phyloP scores from a whole-genome alignment of 1,139 yeast species.

The Spathaspora jeffriesii region DNA sequence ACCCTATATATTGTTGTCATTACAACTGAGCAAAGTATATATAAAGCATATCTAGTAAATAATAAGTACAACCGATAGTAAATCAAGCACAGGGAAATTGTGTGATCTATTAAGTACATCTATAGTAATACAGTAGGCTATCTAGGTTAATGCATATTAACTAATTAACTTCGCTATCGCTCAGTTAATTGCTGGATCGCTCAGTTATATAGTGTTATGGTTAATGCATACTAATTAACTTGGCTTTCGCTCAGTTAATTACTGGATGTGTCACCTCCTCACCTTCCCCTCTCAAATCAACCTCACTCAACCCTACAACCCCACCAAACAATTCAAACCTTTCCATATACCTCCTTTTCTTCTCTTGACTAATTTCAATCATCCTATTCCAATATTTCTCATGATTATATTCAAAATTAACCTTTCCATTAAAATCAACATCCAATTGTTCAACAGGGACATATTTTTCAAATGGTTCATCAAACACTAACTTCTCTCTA shows the following conservation, averaged over 20 bases:
- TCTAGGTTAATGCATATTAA: too few relatives aligned
- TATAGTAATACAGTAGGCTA: too few relatives aligned
- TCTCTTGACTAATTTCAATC: constrained; percentile 39
- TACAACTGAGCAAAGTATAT: too few relatives aligned
- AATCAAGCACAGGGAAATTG: too few relatives aligned
- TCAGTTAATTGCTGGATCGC: too few relatives aligned
- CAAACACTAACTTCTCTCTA: constrained; percentile 49
- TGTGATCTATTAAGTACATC: too few relatives aligned
- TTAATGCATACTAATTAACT: background rate
- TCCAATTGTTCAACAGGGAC: constrained; percentile 49
- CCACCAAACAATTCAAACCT: constrained; percentile 42
- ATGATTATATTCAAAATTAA: constrained; percentile 45
- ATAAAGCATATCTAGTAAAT: too few relatives aligned
- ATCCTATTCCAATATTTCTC: constrained; percentile 44
- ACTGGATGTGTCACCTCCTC: constrained; percentile 40
- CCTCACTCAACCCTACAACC: constrained; percentile 55
- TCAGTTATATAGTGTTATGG: too few relatives aligned
- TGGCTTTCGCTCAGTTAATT: constrained; percentile 4
- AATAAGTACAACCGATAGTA: too few relatives aligned
- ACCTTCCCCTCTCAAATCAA: constrained; percentile 65
- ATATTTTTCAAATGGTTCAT: constrained; percentile 46
- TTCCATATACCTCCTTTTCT: constrained; percentile 33
- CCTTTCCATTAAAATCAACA: constrained; percentile 45
- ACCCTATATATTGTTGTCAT: too few relatives aligned
- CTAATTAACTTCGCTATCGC: constrained; percentile 3